These are phyloP conservation scores for Leccinum truebloodii DNA, from an alignment of 768 basidiomycete genomes.

Conservation along the genomic window DNA sequence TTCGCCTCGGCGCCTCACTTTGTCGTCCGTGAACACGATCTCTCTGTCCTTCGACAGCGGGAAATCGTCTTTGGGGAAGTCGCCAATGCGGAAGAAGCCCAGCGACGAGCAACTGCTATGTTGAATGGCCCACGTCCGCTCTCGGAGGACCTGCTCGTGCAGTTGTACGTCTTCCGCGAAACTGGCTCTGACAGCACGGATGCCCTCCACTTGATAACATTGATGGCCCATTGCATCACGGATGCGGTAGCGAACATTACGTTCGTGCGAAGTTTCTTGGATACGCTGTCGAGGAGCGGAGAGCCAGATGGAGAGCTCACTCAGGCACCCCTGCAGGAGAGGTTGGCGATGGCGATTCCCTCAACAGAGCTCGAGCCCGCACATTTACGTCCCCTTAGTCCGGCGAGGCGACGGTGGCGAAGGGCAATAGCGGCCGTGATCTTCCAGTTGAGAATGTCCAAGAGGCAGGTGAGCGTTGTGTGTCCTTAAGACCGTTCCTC, in stretches of 20 bases:
- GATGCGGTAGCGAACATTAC: conserved; percentile 48
- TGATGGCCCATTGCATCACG: conserved; percentile 50
- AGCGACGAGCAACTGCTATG: conserved; percentile 28
- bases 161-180: conserved; percentile 43
- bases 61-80: conserved; percentile 43
- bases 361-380: conserved; percentile 40
- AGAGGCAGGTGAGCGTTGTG: conserved; percentile 35
- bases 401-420: conserved; percentile 46
- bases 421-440: conserved; percentile 45
- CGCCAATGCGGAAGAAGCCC: conserved; percentile 37
- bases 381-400: conserved; percentile 28
- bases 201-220: conserved; percentile 43
- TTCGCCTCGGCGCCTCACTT: conserved; percentile 34
- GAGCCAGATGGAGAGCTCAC: conserved; percentile 1
- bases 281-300: conserved; percentile 33
- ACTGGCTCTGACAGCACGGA: conserved; percentile 31
- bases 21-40: conserved; percentile 39
- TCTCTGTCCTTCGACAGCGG: conserved; percentile 31
- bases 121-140: conserved; percentile 40
- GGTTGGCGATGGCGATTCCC: conserved; percentile 43
- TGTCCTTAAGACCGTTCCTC: neutral
- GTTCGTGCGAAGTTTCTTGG: conserved; percentile 46
- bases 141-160: conserved; percentile 43
- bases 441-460: conserved; percentile 32
- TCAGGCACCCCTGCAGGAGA: conserved; percentile 34